Evolutionary conservation across 768 basidiomycete species (phyloP), one percentile per base, ranked within the genome.

Genomic region (Pleurotus cornucopiae): DNA sequence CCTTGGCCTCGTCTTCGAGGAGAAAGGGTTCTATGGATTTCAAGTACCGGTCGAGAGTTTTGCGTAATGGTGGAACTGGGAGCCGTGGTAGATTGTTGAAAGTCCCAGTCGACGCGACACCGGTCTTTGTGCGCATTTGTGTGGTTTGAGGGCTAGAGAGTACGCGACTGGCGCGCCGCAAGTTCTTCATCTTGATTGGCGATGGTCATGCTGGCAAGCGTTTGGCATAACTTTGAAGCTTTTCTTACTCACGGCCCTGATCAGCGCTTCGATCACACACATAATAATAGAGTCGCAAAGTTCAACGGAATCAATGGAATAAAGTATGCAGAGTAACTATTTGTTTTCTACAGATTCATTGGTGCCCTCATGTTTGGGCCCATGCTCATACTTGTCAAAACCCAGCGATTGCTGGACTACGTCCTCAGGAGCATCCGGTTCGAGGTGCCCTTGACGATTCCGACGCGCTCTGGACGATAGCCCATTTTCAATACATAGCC

Each of bases 401-500:
- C 94, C 94, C 39, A 91, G 76, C 2, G 94, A 94, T 46, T 80
- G 81, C 61, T 93, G 87, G 11, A 97, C 80, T 14, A 82, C 82
- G 16, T 86, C 84, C 16, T 94, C 87, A 2, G 81, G 74, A 0
- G 95, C 95, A 66, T 98, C 95, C 4, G 95, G 95, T 58, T 94
- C 94, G 13, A 94, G 74, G 52, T 95, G 91, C 1, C 95, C 95
- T 58, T 81, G 81, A 25, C 81, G 71, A 64, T 96, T 97, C 60
- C 94, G 78, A 44, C 93, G 82, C 5, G 95, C 95, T 58, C 94
- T 97, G 69, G 16, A 51, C 18, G 21, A 25, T 16, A 23, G 4
- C 30, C 30, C 30, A 34, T 34, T 34, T 34, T 34, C 41, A 6
- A n/a, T 34, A 34, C 44, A 7, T 38, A n/a, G 54, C 23, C n/a